phyloP scores from a whole-genome alignment of 2,329 filamentous ascomycete species.

The Trematosphaeria pertusa region DNA sequence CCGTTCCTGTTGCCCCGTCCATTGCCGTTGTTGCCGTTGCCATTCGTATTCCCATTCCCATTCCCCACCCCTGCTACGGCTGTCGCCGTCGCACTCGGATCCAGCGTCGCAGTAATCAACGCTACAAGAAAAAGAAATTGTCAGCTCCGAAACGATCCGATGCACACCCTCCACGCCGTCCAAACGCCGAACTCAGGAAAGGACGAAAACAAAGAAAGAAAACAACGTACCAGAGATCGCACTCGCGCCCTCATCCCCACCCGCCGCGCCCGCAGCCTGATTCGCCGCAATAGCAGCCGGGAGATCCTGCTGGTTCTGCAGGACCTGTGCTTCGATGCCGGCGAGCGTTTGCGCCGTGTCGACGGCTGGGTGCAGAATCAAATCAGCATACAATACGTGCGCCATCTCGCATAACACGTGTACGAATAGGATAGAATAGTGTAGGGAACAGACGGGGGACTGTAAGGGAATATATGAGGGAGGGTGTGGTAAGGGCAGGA shows the following conservation, averaged over 20 bases:
- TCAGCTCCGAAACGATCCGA: too few species aligned
- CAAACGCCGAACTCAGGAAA: conserved; percentile 17
- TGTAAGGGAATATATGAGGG: conserved; percentile 28
- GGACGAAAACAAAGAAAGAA: conserved; percentile 4
- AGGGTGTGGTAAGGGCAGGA: conserved; percentile 5
- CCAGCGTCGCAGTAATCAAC: conserved; percentile 6
- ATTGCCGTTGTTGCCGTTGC: conserved; percentile 6
- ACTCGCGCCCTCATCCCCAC: conserved; percentile 43
- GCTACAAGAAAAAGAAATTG: too few species aligned
- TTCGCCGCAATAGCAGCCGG: conserved; percentile 55
- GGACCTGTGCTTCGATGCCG: conserved; percentile 57
- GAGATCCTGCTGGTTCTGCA: conserved; percentile 61
- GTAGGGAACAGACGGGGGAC: too few species aligned
- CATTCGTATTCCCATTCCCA: neutral
- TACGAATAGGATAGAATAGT: too few species aligned
- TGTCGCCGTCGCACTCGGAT: neutral
- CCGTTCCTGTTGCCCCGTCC: neutral
- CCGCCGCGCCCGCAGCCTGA: conserved; percentile 51
- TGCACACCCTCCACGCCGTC: too few species aligned
- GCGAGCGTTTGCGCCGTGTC: conserved; percentile 55
- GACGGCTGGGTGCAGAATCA: too few species aligned
- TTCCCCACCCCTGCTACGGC: neutral
- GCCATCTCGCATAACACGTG: too few species aligned
- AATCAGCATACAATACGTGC: too few species aligned
- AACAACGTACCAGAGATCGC: conserved; percentile 53